phyloP scores from a whole-genome alignment of 2,329 filamentous ascomycete species.

The Aureobasidium uvarum region DNA sequence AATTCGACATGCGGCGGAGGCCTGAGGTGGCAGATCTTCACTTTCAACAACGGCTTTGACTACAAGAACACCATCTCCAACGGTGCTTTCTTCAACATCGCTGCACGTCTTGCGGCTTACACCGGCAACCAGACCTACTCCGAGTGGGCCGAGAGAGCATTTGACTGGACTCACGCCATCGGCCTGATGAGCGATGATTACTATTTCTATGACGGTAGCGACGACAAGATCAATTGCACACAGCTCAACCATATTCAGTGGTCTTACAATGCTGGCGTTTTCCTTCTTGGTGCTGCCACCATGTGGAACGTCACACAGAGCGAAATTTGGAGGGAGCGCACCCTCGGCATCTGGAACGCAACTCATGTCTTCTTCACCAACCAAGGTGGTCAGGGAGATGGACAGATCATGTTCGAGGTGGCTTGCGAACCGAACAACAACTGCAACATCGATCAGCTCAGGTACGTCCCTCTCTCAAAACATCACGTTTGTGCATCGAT shows the following conservation, averaged over 20 bases:
- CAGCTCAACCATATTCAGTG: slow-evolving; percentile 49
- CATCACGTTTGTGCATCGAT: not conserved
- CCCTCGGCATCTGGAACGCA: slow-evolving; percentile 32
- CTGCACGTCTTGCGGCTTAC: slow-evolving; percentile 44
- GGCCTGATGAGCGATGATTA: slow-evolving; percentile 57
- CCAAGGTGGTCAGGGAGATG: slow-evolving; percentile 26
- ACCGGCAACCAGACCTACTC: slow-evolving; percentile 55
- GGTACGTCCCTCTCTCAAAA: not conserved
- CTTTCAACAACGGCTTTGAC: slow-evolving; percentile 52
- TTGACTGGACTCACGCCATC: slow-evolving; percentile 44
- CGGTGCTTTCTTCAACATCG: slow-evolving; percentile 53
- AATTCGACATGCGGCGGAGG: slow-evolving; percentile 41
- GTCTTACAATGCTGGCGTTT: slow-evolving; percentile 46
- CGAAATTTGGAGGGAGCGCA: slow-evolving; percentile 34
- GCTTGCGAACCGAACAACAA: slow-evolving; percentile 43
- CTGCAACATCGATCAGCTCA: slow-evolving; percentile 48
- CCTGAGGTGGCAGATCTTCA: slow-evolving; percentile 43
- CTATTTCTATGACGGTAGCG: slow-evolving; percentile 50
- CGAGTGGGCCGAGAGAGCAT: slow-evolving; percentile 58
- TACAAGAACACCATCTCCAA: slow-evolving; percentile 61
- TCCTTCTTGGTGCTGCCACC: slow-evolving; percentile 48
- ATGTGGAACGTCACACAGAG: slow-evolving; percentile 44
- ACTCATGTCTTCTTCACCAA: slow-evolving; percentile 44
- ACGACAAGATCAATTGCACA: slow-evolving; percentile 47
- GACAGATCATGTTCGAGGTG: slow-evolving; percentile 47